Percentiles rank a stretch among this genome's conserved stretches.
These are phyloP conservation scores for Diplodia sapinea DNA, from an alignment of 2,329 filamentous ascomycete genomes.

Conservation along the genomic window DNA sequence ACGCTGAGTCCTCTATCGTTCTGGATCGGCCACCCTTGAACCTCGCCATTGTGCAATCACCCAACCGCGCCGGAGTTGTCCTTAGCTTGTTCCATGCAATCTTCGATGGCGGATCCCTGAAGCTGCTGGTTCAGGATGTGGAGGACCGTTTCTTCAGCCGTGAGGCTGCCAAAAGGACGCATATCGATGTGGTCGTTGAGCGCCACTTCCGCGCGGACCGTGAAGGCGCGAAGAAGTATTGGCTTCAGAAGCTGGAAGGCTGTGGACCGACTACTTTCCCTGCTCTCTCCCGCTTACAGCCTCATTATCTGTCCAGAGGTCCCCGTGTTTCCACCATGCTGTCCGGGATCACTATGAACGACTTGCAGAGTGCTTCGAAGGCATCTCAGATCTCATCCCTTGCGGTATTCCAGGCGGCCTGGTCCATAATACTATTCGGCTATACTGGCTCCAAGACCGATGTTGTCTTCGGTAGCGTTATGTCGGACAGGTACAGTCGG, in stretches of 20 bases:
- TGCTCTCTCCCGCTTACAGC: slow-evolving; percentile 36
- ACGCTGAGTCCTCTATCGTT: slow-evolving; percentile 23
- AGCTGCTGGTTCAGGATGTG: slow-evolving; percentile 69
- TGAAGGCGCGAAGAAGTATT: slow-evolving; percentile 63
- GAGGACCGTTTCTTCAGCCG: slow-evolving; percentile 60
- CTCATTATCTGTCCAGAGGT: slow-evolving; percentile 9
- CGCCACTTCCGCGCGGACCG: slow-evolving; percentile 58
- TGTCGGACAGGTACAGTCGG: slow-evolving; percentile 29
- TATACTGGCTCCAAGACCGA: slow-evolving; percentile 28
- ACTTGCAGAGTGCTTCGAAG: slow-evolving; percentile 25
- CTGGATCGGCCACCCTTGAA: slow-evolving; percentile 18
- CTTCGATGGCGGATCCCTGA: slow-evolving; percentile 79
- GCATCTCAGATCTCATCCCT: slow-evolving; percentile 24
- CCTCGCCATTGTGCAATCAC: slow-evolving; percentile 35
- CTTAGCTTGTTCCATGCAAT: slow-evolving; percentile 73
- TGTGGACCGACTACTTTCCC: slow-evolving; percentile 52
- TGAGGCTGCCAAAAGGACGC: slow-evolving; percentile 53
- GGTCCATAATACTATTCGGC: slow-evolving; percentile 26
- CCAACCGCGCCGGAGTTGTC: slow-evolving; percentile 41
- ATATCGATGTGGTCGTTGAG: slow-evolving; percentile 67
- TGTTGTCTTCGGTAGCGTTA: slow-evolving; percentile 29
- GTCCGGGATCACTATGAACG: slow-evolving; percentile 2
- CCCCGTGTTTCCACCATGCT: slow-evolving; percentile 19
- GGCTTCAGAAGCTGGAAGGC: slow-evolving; percentile 61
- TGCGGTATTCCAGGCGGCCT: slow-evolving; percentile 27